Percentiles rank a stretch among this genome's conserved stretches.
phyloP scores from a whole-genome alignment of 169 alveolate species.

The Cryptosporidium ubiquitum region DNA sequence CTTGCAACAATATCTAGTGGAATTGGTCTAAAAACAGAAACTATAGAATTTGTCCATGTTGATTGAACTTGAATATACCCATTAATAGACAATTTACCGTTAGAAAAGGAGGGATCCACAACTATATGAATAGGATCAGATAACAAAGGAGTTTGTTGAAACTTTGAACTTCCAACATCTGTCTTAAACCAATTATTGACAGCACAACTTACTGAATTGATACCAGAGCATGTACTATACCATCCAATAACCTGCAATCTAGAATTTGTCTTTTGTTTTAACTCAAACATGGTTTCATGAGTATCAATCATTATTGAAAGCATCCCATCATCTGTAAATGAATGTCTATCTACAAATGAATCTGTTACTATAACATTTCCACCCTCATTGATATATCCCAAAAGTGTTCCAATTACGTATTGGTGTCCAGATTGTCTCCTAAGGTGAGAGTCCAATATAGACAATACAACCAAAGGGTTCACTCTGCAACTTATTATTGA shows the following conservation, averaged over 20 bases:
- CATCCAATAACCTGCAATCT: conserved; percentile 91
- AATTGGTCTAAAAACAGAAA: conserved; percentile 39
- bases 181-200: conserved; percentile 93
- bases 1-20: conserved; percentile 67
- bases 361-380: conserved; percentile 90
- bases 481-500: conserved; percentile 86
- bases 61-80: conserved; percentile 74
- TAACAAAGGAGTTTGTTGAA: conserved; percentile 88
- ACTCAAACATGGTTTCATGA: conserved; percentile 90
- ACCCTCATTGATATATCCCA: conserved; percentile 89
- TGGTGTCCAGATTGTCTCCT: conserved; percentile 90
- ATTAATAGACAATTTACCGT: conserved; percentile 86
- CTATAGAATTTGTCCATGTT: conserved; percentile 36
- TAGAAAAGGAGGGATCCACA: conserved; percentile 90
- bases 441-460: conserved; percentile 90
- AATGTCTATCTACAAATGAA: conserved; percentile 91
- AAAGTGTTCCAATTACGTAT: conserved; percentile 89
- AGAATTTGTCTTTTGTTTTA: conserved; percentile 88
- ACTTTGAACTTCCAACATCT: conserved; percentile 83
- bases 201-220: conserved; percentile 91
- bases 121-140: conserved; percentile 90
- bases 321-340: conserved; percentile 90
- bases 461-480: conserved; percentile 89
- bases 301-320: conserved; percentile 91
- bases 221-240: conserved; percentile 89